Evolutionary conservation across 164 flowering plant species (phyloP).

Genomic region (Magnolia changhungtana): DNA sequence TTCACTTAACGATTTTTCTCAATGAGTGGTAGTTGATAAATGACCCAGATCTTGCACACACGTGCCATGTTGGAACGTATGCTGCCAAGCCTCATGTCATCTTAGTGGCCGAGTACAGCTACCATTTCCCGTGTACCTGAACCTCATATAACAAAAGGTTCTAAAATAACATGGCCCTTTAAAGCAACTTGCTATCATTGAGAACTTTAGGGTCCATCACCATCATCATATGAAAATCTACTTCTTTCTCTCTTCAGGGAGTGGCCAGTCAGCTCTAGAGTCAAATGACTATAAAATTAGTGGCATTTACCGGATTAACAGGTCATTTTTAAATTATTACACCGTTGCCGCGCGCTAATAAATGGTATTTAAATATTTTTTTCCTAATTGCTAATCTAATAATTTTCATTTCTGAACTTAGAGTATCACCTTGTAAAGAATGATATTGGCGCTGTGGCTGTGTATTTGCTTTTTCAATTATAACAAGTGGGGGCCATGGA

Average conservation of each 20-base stretch:
- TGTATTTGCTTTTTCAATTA: not conserved
- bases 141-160: not conserved
- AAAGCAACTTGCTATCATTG: constrained; percentile 24
- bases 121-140: no score
- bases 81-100: no score
- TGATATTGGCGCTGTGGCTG: no score
- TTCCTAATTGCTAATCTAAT: not conserved
- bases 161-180: constrained; percentile 5
- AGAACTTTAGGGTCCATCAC: constrained; percentile 20
- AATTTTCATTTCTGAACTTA: not conserved
- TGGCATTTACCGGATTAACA: constrained; percentile 3
- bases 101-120: no score
- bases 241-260: constrained; percentile 4
- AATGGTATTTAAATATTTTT: not conserved
- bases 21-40: no score
- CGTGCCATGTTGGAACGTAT: no score
- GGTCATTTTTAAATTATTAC: constrained; percentile 1
- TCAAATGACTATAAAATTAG: constrained; percentile 9
- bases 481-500: not conserved
- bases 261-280: constrained; percentile 19
- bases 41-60: no score
- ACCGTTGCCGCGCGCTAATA: not conserved
- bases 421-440: no score
- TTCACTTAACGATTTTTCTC: no score
- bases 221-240: constrained; percentile 13